Base-by-base conservation (phyloP, 1,139 yeast genomes). In the Nadsonia starkeyi-henricii region DNA sequence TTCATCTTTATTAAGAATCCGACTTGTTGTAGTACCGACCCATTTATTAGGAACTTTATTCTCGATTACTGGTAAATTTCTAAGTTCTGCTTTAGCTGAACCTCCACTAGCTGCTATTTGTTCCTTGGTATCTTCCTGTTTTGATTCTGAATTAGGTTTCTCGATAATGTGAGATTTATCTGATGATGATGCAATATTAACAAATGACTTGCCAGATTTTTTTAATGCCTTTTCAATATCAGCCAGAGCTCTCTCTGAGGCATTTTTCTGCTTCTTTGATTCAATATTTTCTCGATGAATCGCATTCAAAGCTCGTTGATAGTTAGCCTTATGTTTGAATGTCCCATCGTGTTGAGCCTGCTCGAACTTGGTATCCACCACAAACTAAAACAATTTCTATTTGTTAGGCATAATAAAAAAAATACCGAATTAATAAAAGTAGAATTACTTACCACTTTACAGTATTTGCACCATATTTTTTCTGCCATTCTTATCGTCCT, bases 401-500 rank as follows among this genome's bases (percentile, higher is more conserved):
- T 5, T 23, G 28, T 23, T 23, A 23, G 28, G n/a, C n/a, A n/a
- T n/a, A n/a, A n/a, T n/a, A n/a, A n/a, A n/a, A n/a, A n/a, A n/a
- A 8, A 13, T n/a, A 15, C 20, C 21, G 23, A 33, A 17, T 19
- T 21, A 33, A 19, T 20, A 26, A 18, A 20, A 41, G 5, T 20
- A 19, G n/a, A 21, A 1, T 21, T 33, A 62, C 74, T 52, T 56
- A 71, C 74, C 4, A 60, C 56, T 44, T 64, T 59, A 53, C 75
- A 71, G 2, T 63, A 59, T 48, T 68, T 68, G 51, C 75, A 71
- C 74, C 74, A 72, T 50, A 62, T 68, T 47, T 64, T 65, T 5
- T 64, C 66, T 72, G 68, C 69, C 20, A 30, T 50, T 33, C 12
- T n/a, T 33, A 26, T 28, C n/a, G n/a, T n/a, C n/a, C n/a, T n/a